Conservation (phyloP, 2,329 filamentous ascomycete species). For the Dothideomycetes sp. region DNA sequence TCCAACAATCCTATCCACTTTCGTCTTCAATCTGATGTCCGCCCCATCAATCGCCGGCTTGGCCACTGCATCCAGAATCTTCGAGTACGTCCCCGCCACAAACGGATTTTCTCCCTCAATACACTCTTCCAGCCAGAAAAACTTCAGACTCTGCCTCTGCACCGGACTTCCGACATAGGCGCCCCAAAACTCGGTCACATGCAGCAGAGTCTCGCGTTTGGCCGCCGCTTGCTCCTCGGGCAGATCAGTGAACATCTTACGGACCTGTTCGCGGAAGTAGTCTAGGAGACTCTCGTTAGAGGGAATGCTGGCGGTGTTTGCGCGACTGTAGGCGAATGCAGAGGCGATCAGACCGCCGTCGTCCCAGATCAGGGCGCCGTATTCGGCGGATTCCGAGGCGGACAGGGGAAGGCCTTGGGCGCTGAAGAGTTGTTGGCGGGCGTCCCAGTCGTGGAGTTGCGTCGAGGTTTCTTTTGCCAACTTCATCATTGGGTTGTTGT, state of each 20-base stretch:
- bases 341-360: constrained; percentile 47
- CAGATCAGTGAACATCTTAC: constrained; percentile 26
- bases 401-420: constrained; percentile 44
- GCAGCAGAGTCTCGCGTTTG: constrained; percentile 38
- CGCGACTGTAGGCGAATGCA: constrained; percentile 57
- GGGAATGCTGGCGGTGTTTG: constrained; percentile 42
- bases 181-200: constrained; percentile 57
- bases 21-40: constrained; percentile 39
- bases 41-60: constrained; percentile 45
- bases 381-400: constrained; percentile 24
- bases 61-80: constrained; percentile 49
- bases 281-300: constrained; percentile 42
- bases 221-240: constrained; percentile 26
- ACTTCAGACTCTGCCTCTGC: constrained; percentile 57
- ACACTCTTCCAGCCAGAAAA: constrained; percentile 69
- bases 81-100: constrained; percentile 49
- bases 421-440: constrained; percentile 44
- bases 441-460: constrained; percentile 40
- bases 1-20: constrained; percentile 33
- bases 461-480: constrained; percentile 53
- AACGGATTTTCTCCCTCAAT: constrained; percentile 61
- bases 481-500: constrained; percentile 58
- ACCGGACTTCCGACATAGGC: constrained; percentile 58
- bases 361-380: constrained; percentile 48
- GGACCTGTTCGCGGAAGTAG: constrained; percentile 42